Conservation (phyloP, 352 stramenopile species). For the Phytophthora nicotianae region DNA sequence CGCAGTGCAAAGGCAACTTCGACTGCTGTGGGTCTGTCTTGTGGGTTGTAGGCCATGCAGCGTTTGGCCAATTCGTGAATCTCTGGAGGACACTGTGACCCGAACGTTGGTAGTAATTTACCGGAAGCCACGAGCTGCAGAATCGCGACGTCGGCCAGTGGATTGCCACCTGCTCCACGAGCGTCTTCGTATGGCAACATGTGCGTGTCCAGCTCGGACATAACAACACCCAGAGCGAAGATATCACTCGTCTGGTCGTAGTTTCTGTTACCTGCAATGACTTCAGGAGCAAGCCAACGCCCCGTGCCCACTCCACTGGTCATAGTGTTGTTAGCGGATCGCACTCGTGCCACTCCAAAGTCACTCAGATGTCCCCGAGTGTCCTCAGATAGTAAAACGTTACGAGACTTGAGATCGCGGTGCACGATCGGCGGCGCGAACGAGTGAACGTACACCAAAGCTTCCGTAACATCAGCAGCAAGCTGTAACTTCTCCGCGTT, state of each 20-base stretch:
- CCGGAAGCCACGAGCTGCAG: constrained; percentile 47
- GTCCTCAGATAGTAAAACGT: constrained; percentile 47
- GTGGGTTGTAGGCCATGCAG: constrained; percentile 40
- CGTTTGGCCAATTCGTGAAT: constrained; percentile 37
- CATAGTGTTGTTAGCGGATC: neutral
- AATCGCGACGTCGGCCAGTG: constrained; percentile 51
- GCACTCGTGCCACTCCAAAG: neutral
- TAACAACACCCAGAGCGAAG: constrained; percentile 62
- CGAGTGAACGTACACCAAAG: constrained; percentile 66
- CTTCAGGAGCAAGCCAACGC: constrained; percentile 62
- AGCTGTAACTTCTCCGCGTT: constrained; percentile 55
- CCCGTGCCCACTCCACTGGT: constrained; percentile 51
- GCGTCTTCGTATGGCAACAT: constrained; percentile 53
- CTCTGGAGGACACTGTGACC: constrained; percentile 38
- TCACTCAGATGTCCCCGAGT: neutral
- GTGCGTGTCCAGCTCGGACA: constrained; percentile 65
- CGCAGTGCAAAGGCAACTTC: constrained; percentile 32
- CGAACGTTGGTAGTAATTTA: constrained; percentile 39
- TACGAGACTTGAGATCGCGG: constrained; percentile 67
- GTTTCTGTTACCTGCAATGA: constrained; percentile 47
- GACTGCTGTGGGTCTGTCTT: constrained; percentile 44
- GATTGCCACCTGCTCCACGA: constrained; percentile 34
- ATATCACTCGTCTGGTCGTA: constrained; percentile 63
- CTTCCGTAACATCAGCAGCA: constrained; percentile 54
- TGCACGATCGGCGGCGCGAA: constrained; percentile 59